Evolutionary conservation across 306 rosid species (phyloP).

Genomic region (Glycyrrhiza uralensis): DNA sequence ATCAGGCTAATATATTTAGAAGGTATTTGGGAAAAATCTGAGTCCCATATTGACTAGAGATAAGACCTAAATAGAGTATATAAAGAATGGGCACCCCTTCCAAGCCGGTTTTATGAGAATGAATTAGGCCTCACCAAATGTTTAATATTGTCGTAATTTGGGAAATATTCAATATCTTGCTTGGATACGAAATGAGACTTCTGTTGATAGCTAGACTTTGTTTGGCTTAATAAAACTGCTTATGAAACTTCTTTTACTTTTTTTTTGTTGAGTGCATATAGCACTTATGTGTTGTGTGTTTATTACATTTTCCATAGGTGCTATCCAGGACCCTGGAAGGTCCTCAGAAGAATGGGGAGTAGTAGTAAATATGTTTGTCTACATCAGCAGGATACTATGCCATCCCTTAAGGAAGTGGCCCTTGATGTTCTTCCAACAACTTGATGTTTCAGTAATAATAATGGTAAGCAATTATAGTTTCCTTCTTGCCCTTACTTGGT

Average conservation of each 20-base stretch:
- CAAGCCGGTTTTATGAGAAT: no score
- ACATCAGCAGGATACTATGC: constrained; percentile 78
- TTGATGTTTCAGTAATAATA: constrained; percentile 26
- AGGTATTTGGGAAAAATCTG: no score
- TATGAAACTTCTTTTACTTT: background rate
- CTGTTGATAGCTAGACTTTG: background rate
- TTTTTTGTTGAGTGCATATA: background rate
- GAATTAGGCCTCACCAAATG: no score
- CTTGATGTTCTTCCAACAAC: constrained; percentile 79
- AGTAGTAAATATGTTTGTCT: constrained; percentile 47
- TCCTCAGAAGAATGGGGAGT: constrained; percentile 56
- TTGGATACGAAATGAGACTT: background rate
- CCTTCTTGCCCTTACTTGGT: background rate
- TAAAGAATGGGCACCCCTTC: no score
- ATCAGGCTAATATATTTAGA: constrained; percentile 10
- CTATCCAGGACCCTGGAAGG: constrained; percentile 94
- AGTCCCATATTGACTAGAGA: no score
- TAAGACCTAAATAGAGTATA: no score
- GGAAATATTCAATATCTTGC: background rate
- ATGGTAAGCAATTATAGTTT: constrained; percentile 22
- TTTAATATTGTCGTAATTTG: background rate
- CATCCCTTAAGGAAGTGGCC: constrained; percentile 94
- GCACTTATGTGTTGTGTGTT: background rate
- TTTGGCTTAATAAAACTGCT: constrained; percentile 9
- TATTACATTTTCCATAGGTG: constrained; percentile 38